Conservation (phyloP, 2,329 filamentous ascomycete species). For the Cercospora canescens region DNA sequence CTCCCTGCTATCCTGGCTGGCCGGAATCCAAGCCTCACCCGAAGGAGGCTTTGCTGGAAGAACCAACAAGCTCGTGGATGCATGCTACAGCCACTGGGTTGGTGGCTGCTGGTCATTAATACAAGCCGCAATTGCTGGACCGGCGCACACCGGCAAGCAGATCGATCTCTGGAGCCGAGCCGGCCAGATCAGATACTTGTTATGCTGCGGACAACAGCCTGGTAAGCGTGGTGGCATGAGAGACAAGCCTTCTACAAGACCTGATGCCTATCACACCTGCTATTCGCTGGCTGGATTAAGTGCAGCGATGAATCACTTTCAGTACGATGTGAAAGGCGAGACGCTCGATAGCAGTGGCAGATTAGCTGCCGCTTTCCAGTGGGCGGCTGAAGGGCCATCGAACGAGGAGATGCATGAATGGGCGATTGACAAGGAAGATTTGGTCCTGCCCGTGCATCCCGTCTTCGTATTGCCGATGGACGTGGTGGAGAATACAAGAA, state of each 20-base stretch:
- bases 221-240: conserved; percentile 77
- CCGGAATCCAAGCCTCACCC: conserved; percentile 81
- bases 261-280: conserved; percentile 90
- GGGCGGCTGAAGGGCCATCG: conserved; percentile 49
- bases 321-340: conserved; percentile 38
- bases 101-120: conserved; percentile 92
- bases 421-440: conserved; percentile 70
- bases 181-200: conserved; percentile 83
- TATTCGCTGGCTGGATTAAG: conserved; percentile 88
- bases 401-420: conserved; percentile 51
- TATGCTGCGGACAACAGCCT: conserved; percentile 75
- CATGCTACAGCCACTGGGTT: conserved; percentile 98
- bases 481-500: conserved; percentile 54
- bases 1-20: conserved; percentile 81
- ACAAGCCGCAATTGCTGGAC: conserved; percentile 70
- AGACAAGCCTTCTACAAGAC: conserved; percentile 89
- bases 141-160: conserved; percentile 33
- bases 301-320: conserved; percentile 69
- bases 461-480: conserved; percentile 80
- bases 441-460: conserved; percentile 72
- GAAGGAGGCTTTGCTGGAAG: conserved; percentile 92
- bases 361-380: conserved; percentile 45
- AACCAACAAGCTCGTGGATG: conserved; percentile 97
- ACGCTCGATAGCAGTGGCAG: conserved; percentile 23
- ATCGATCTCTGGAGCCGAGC: conserved; percentile 72